These are phyloP conservation scores for Lagenidium giganteum DNA, from an alignment of 352 stramenopile genomes.

Conservation along the genomic window DNA sequence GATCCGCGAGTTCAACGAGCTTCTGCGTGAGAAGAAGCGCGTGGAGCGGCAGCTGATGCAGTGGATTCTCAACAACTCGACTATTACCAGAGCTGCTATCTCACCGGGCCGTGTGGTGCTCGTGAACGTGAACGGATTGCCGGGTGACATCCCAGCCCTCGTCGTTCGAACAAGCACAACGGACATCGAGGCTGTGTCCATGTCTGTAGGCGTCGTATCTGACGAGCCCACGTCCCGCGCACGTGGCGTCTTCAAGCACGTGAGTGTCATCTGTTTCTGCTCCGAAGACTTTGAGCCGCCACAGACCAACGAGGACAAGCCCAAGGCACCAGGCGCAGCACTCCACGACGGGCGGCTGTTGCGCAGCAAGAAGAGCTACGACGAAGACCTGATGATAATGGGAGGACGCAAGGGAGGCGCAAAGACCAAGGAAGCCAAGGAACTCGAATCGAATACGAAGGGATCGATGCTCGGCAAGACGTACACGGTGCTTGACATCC, in stretches of 20 bases:
- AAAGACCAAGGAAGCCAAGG: slow-evolving; percentile 25
- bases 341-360: slow-evolving; percentile 31
- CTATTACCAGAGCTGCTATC: slow-evolving; percentile 47
- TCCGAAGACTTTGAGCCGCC: slow-evolving; percentile 40
- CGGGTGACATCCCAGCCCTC: slow-evolving; percentile 34
- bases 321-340: no score
- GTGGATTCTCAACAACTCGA: slow-evolving; percentile 50
- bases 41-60: slow-evolving; percentile 54
- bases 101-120: slow-evolving; percentile 37
- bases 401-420: slow-evolving; percentile 18
- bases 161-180: slow-evolving; percentile 41
- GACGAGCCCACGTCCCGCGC: no score
- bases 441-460: slow-evolving; percentile 37
- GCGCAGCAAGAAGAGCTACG: slow-evolving; percentile 33
- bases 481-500: slow-evolving; percentile 59
- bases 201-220: no score
- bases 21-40: slow-evolving; percentile 50
- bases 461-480: slow-evolving; percentile 47
- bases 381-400: slow-evolving; percentile 32
- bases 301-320: slow-evolving; percentile 17
- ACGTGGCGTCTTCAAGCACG: slow-evolving; percentile 53
- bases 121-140: slow-evolving; percentile 47
- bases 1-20: slow-evolving; percentile 47
- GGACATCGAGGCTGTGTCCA: no score
- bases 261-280: slow-evolving; percentile 52